Percentiles rank a stretch among this genome's conserved stretches.
Conservation (phyloP, 2,329 filamentous ascomycete genomes). For the Bimuria novae-zelandiae region DNA sequence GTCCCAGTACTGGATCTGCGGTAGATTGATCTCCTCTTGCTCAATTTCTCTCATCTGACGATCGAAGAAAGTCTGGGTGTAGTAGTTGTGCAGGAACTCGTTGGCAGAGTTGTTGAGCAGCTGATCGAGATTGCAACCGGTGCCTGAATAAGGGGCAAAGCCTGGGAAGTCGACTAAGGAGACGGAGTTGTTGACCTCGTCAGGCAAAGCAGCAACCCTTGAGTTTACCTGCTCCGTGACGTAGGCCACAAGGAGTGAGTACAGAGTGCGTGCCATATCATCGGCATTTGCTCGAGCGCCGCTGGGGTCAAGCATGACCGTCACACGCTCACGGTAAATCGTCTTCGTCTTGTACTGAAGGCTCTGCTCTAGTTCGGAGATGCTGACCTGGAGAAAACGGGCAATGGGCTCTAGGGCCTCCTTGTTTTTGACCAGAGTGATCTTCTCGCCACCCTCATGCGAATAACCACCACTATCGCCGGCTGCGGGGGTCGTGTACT, state of each 20-base stretch:
- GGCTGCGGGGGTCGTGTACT: conserved; percentile 75
- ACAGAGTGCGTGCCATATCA: conserved; percentile 89
- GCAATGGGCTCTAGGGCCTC: conserved; percentile 84
- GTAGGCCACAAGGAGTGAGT: conserved; percentile 91
- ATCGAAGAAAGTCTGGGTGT: conserved; percentile 94
- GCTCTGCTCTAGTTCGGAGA: conserved; percentile 81
- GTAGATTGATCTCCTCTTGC: conserved; percentile 87
- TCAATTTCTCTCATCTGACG: conserved; percentile 91
- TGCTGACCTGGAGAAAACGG: conserved; percentile 88
- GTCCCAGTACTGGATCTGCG: conserved; percentile 95
- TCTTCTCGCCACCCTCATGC: conserved; percentile 84
- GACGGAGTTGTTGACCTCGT: conserved; percentile 88
- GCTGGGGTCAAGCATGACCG: conserved; percentile 92
- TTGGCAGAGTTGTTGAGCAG: conserved; percentile 92
- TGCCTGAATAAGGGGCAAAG: conserved; percentile 82
- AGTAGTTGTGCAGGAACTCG: conserved; percentile 90
- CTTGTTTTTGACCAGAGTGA: conserved; percentile 91
- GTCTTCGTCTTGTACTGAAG: conserved; percentile 97
- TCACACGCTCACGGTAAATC: conserved; percentile 94
- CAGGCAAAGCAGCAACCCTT: conserved; percentile 82
- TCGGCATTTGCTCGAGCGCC: conserved; percentile 91
- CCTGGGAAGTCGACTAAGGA: conserved; percentile 97
- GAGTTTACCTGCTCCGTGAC: conserved; percentile 94
- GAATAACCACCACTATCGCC: conserved; percentile 97
- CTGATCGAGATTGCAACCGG: conserved; percentile 85